Evolutionary conservation across 2,329 filamentous ascomycete genomes (phyloP), one percentile per base, ranked within the genome.

Genomic region (Fusarium sp.): DNA sequence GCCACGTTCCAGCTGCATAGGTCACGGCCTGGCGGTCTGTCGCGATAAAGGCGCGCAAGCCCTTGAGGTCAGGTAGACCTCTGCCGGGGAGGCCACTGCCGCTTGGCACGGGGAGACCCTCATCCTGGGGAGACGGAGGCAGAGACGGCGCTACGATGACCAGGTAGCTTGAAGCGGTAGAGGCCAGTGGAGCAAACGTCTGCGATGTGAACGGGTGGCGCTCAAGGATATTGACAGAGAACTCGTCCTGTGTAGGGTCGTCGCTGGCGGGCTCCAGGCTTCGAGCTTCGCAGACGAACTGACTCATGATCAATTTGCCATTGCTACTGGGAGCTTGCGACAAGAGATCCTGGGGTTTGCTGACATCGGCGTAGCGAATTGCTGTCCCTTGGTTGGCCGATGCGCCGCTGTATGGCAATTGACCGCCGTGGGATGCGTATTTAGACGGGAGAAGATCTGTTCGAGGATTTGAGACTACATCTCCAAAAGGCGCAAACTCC

Each of bases 201-300:
- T 99, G 96, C 2, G 92, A 92, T 2, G 96, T 98, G 79, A 89
- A 98, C 0, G 96, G 95, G 78, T 99, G 96, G 38, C 96, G 86
- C 78, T 99, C 96, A 28, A 98, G 86, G 57, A 97, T 87, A 20
- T 80, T 79, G 53, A 97, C 75, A 21, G 70, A 82, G 75, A 97
- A 92, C 44, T 74, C 66, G 38, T 65, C 48, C 42, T 64, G 43
- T 2, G 65, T 55, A 20, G 58, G 34, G 44, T 56, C 50, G 32
- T 50, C 52, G 14, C 46, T 60, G 32, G 45, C 60, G 43, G 64
- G 42, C 20, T 58, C 39, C 21, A 79, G 72, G 49, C 70, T 65
- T 15, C 78, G 73, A 7, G 79, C 74, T 14, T 74, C 89, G 77
- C 93, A 97, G 55, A 93, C 89, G 78, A 98, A 98, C 87, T 98